Evolutionary conservation across 225 moss, liverwort and hornwort genomes (phyloP).

Genomic region (Asterella californica): DNA sequence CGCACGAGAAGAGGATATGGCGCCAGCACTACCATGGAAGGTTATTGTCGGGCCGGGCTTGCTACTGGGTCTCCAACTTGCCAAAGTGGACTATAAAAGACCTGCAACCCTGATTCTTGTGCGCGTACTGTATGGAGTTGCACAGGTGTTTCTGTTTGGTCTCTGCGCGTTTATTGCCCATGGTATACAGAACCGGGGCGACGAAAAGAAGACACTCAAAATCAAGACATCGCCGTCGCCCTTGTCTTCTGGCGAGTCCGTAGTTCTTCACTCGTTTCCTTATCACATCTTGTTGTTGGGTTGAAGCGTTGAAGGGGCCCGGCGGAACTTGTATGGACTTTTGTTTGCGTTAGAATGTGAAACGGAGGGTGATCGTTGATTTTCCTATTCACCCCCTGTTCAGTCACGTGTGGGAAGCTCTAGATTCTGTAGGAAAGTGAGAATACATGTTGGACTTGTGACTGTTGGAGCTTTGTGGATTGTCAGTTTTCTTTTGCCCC

Average conservation of each 20-base stretch:
- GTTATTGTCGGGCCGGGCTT: conserved; percentile 65
- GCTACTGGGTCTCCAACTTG: conserved; percentile 54
- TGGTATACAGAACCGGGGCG: conserved; percentile 49
- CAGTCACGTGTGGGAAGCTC: background rate
- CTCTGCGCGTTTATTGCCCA: conserved; percentile 41
- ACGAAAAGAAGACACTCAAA: conserved; percentile 52
- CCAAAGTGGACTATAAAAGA: conserved; percentile 53
- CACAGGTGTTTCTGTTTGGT: conserved; percentile 47
- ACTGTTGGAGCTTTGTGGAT: background rate
- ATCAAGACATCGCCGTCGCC: conserved; percentile 36
- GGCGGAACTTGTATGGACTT: background rate
- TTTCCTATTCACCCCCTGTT: background rate
- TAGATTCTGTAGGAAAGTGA: background rate
- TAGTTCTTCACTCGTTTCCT: conserved; percentile 8
- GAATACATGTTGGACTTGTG: background rate
- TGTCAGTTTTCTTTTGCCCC: background rate
- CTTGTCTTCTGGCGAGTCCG: conserved; percentile 24
- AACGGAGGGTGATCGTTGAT: background rate
- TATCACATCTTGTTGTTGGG: background rate
- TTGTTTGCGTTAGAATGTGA: background rate
- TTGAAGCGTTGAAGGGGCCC: background rate
- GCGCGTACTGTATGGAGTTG: conserved; percentile 57
- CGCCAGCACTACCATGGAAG: conserved; percentile 63
- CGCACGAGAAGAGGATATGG: background rate
- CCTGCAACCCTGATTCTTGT: conserved; percentile 60